Percentiles rank a stretch among this genome's conserved stretches.
phyloP scores from a whole-genome alignment of 1,284 basidiomycete genomes.

The Peniophora sp. region DNA sequence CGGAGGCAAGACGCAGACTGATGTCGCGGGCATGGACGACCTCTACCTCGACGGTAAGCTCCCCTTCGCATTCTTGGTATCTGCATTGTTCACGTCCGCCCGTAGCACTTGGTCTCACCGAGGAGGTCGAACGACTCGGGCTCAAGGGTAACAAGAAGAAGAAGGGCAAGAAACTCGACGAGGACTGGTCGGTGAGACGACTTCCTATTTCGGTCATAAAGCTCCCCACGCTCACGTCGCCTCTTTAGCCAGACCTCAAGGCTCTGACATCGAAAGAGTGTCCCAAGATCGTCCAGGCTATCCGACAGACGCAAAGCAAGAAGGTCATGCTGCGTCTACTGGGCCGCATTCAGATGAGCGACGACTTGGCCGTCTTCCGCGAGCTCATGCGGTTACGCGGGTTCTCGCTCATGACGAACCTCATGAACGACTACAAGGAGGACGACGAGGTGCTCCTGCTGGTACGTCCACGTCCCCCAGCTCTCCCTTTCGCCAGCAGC shows the following conservation, averaged over 20 bases:
- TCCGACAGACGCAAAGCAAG: slow-evolving; percentile 83
- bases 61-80: neutral
- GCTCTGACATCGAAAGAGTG: slow-evolving; percentile 76
- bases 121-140: slow-evolving; percentile 76
- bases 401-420: slow-evolving; percentile 86
- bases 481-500: slow-evolving; percentile 1
- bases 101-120: slow-evolving; percentile 88
- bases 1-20: slow-evolving; percentile 98
- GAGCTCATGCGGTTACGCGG: slow-evolving; percentile 92
- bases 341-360: slow-evolving; percentile 83
- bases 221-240: slow-evolving; percentile 5
- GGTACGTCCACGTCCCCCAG: slow-evolving; percentile 32
- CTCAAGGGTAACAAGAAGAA: slow-evolving; percentile 88
- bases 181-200: slow-evolving; percentile 75
- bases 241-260: slow-evolving; percentile 57
- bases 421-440: slow-evolving; percentile 73
- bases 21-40: slow-evolving; percentile 90
- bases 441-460: slow-evolving; percentile 69
- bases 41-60: slow-evolving; percentile 84
- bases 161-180: slow-evolving; percentile 88
- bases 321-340: slow-evolving; percentile 82
- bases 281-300: slow-evolving; percentile 86
- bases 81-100: slow-evolving; percentile 5
- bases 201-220: neutral
- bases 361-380: slow-evolving; percentile 72